Base-by-base conservation (phyloP, 306 rosid genomes). In the Crotalaria pallida region DNA sequence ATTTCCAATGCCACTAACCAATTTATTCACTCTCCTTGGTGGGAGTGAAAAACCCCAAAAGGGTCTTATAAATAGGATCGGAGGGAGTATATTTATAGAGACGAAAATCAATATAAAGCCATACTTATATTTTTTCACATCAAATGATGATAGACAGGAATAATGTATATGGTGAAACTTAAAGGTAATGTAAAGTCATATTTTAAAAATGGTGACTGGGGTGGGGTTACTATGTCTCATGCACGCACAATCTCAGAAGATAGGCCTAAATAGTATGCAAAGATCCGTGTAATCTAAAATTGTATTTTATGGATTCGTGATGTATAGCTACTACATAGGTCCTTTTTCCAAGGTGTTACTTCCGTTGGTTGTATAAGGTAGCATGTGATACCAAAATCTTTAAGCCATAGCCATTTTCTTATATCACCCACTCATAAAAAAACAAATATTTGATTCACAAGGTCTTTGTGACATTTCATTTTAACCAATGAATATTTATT, bases 91-190 rank as follows among this genome's bases (percentile, higher is more conserved):
- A n/a, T n/a, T n/a, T n/a, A n/a, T n/a, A n/a, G n/a, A n/a, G n/a
- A n/a, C n/a, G n/a, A n/a, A n/a, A n/a, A n/a, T n/a, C n/a, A n/a
- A n/a, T n/a, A n/a, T n/a, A n/a, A n/a, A n/a, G n/a, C n/a, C n/a
- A n/a, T 27, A 27, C 5, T 0, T 27, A 27, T 27, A 27, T 3
- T 27, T 27, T 27, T 6, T 27, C 31, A 27, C 31, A 27, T 27
- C 31, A 27, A 27, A 34, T 38, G 80, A 89, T 92, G 96, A 81
- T 83, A 75, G 88, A 83, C 89, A 88, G 76, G 85, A 87, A 81
- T 81, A 87, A 81, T 81, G 69, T 91, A 88, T 72, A 70, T 78
- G 84, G 83, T 85, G 89, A 88, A 89, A 84, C 96, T 86, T 87
- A 89, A 84, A 72, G 80, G 67, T 58, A 81, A 58, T 33, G 22